A percentile compares a stretch with the other conserved stretches of the same genome.
Evolutionary conservation across 768 basidiomycete species (phyloP).

Genomic region (Auricularia sp.): DNA sequence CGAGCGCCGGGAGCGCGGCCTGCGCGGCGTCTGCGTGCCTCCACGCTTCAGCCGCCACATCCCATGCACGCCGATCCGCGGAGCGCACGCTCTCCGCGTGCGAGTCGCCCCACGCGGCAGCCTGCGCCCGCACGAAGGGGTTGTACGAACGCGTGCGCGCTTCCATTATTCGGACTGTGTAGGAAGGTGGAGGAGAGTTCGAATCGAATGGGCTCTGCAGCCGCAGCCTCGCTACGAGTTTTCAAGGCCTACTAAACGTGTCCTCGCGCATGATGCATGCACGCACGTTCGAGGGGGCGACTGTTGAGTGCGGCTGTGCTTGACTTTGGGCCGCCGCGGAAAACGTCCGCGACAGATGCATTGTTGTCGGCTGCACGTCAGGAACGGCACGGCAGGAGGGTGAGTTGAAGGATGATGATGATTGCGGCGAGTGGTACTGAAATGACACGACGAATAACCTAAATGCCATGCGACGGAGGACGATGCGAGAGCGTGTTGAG

Average conservation of each 20-base stretch:
- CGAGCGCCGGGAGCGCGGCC: neutral
- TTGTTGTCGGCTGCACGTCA: neutral
- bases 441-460: neutral
- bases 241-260: too few relatives aligned
- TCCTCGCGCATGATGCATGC: neutral
- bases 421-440: neutral
- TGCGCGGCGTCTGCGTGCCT: neutral
- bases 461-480: neutral
- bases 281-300: neutral
- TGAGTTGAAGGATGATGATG: neutral
- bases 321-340: too few relatives aligned
- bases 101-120: neutral
- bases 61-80: neutral
- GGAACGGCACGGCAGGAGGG: neutral
- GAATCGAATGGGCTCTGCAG: too few relatives aligned
- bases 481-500: neutral
- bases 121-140: neutral
- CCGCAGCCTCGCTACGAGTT: too few relatives aligned
- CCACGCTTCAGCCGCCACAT: neutral
- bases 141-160: neutral
- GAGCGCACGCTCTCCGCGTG: neutral
- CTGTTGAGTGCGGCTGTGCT: neutral
- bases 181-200: too few relatives aligned
- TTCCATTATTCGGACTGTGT: neutral
- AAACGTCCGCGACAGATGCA: neutral